Conservation (phyloP, 106 monocot species). For the Allium cepa region DNA sequence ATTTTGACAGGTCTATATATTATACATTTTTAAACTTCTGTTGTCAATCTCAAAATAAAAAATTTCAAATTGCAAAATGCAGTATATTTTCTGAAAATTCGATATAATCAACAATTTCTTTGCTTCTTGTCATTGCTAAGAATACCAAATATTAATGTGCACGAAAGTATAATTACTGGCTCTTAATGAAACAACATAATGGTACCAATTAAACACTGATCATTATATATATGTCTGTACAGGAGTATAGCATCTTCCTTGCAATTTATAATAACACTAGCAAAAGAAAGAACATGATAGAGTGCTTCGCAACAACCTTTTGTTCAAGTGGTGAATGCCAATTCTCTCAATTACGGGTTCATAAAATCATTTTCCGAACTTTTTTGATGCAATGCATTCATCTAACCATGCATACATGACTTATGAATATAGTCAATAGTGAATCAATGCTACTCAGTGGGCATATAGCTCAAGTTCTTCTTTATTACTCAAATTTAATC, state of each 20-base stretch:
- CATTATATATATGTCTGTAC: not conserved
- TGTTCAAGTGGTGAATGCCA: conserved; percentile 19
- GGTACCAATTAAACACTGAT: not conserved
- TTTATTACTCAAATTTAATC: conserved; percentile 71
- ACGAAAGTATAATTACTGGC: not conserved
- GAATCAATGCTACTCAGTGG: conserved; percentile 3
- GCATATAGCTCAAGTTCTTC: conserved; percentile 33
- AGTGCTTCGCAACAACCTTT: conserved; percentile 11
- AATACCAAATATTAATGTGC: conserved; percentile 22
- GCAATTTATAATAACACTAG: conserved; percentile 26
- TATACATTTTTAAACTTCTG: too few species aligned
- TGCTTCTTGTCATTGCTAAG: conserved; percentile 12
- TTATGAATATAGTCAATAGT: not conserved
- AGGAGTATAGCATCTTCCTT: not conserved
- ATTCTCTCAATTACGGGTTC: conserved; percentile 22
- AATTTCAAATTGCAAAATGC: too few species aligned
- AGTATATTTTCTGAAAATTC: too few species aligned
- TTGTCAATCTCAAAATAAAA: too few species aligned
- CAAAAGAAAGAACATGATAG: conserved; percentile 18
- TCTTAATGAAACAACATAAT: not conserved
- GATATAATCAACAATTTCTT: conserved; percentile 19
- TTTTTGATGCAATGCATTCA: conserved; percentile 34
- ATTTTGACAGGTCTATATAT: too few species aligned
- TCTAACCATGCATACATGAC: conserved; percentile 11
- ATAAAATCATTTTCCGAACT: conserved; percentile 16